Percentiles rank a stretch among this genome's conserved stretches.
Evolutionary conservation across 1,284 basidiomycete species (phyloP).

Genomic region (Moesziomyces sp.): DNA sequence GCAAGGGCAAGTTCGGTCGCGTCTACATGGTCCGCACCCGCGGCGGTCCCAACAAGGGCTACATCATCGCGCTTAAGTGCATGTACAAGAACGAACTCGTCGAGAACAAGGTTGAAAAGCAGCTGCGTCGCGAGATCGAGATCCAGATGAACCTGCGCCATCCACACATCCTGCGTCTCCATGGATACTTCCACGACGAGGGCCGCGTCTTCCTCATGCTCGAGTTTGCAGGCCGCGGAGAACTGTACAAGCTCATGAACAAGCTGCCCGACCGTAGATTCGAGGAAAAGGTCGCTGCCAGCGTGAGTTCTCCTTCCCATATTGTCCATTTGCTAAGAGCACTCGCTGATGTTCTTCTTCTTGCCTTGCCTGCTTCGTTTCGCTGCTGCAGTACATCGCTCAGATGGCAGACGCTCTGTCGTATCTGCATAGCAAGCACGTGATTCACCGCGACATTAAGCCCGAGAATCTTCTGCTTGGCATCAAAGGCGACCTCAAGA

Average conservation of each 20-base stretch:
- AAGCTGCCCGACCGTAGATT: slow-evolving; percentile 78
- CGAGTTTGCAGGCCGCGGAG: slow-evolving; percentile 94
- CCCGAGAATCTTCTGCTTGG: slow-evolving; percentile 96
- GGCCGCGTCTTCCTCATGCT: slow-evolving; percentile 98
- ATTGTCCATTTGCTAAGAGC: too few relatives aligned
- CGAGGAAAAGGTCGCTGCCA: slow-evolving; percentile 83
- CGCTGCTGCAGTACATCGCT: slow-evolving; percentile 79
- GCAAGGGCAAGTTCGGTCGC: slow-evolving; percentile 98
- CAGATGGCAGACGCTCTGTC: slow-evolving; percentile 97
- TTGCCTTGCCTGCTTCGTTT: background rate
- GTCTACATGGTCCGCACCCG: slow-evolving; percentile 99
- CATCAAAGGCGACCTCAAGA: slow-evolving; percentile 96
- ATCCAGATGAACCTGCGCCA: slow-evolving; percentile 98
- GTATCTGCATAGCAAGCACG: slow-evolving; percentile 94
- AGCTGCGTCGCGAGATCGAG: slow-evolving; percentile 96
- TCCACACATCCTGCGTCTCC: slow-evolving; percentile 90
- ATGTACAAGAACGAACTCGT: slow-evolving; percentile 97
- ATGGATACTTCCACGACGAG: slow-evolving; percentile 97
- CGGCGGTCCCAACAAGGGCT: slow-evolving; percentile 68
- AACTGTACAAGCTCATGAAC: slow-evolving; percentile 93
- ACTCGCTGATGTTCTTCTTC: background rate
- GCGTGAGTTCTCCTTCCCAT: slow-evolving; percentile 67
- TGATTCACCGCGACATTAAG: slow-evolving; percentile 99
- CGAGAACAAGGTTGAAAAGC: slow-evolving; percentile 77
- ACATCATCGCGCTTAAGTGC: slow-evolving; percentile 96